Evolutionary conservation across 2,329 filamentous ascomycete species (phyloP), one percentile per base, ranked within the genome.

Genomic region (Zymoseptoria pseudotritici): DNA sequence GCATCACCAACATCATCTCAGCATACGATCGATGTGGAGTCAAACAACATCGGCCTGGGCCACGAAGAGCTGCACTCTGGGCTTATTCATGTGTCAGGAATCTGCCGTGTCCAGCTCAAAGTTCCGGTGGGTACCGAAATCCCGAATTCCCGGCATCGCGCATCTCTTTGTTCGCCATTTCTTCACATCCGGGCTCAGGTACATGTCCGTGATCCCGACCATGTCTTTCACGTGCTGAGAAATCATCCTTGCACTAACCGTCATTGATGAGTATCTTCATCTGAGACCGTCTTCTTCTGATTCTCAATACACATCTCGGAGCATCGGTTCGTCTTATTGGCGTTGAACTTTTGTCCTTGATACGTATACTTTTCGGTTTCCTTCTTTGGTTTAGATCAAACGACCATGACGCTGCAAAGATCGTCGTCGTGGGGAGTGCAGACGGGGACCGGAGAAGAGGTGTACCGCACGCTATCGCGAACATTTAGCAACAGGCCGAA

Each of bases 391-490:
- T 46, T 3, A 13, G 36, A 46, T 36, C 36, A 46, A 17, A 17
- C 36, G 11, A 52, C 9, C 22, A 53, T 52, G 56, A 36, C 24
- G n/a, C 24, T 31, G 17, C 50, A 54, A 50, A 51, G 31, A 54
- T 26, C 36, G 20, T 24, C 50, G 49, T 64, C 64, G 26, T 62
- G 58, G 60, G 51, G 24, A n/a, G 51, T 63, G 54, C 62, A 59
- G 21, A 63, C 61, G 42, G 64, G 64, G 17, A 55, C 55, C 22
- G 64, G 64, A 29, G 63, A 63, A 20, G 62, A 66, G 51, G 60
- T 66, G 11, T 65, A 58, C 31, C 59, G 64, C 6, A 66, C 64
- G 24, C 42, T 65, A 22, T 61, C 59, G 49, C 24, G 62, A 8
- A 61, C 55, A 8, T 58, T 61, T 49, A 66, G 62, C 46, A 52